Evolutionary conservation across 352 stramenopile genomes (phyloP).

Genomic region (Phytophthora sojae): DNA sequence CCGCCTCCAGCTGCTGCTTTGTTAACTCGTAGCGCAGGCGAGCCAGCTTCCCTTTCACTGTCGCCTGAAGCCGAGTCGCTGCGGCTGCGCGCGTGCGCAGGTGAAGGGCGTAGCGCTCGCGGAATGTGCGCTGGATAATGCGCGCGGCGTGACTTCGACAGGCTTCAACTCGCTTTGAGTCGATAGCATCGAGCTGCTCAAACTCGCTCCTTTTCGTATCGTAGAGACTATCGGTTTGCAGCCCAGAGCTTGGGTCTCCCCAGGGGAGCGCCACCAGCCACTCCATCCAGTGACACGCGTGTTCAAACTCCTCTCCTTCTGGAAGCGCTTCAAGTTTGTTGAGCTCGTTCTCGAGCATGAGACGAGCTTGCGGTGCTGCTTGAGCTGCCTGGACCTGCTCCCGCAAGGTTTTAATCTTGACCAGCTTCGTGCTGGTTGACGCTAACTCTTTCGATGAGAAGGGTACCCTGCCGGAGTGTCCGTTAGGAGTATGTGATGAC

Average conservation of each 20-base stretch:
- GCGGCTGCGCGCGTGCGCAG: conserved; percentile 39
- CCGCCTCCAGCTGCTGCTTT: conserved; percentile 11
- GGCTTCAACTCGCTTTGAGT: conserved; percentile 11
- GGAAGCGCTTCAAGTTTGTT: conserved; percentile 47
- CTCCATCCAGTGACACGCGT: conserved; percentile 59
- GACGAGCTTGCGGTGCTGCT: conserved; percentile 33
- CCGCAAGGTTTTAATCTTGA: conserved; percentile 32
- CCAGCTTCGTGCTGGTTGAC: conserved; percentile 16
- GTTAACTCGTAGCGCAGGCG: conserved; percentile 3
- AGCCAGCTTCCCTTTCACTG: conserved; percentile 19
- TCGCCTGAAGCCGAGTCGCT: conserved; percentile 45
- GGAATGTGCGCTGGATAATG: conserved; percentile 53
- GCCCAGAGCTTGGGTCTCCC: conserved; percentile 38
- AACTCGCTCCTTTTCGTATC: conserved; percentile 41
- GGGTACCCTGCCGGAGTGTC: not conserved
- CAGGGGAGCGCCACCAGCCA: conserved; percentile 69
- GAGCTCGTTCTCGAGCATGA: conserved; percentile 57
- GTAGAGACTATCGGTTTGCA: conserved; percentile 35
- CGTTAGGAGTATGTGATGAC: not conserved
- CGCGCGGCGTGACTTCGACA: conserved; percentile 36
- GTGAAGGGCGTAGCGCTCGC: conserved; percentile 41
- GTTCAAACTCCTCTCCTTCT: conserved; percentile 40
- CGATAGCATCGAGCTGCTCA: conserved; percentile 49
- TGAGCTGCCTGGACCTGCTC: conserved; percentile 22
- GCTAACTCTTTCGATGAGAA: not conserved